These are phyloP conservation scores for Boletus subparvulus DNA, from an alignment of 768 basidiomycete genomes.

Conservation along the genomic window DNA sequence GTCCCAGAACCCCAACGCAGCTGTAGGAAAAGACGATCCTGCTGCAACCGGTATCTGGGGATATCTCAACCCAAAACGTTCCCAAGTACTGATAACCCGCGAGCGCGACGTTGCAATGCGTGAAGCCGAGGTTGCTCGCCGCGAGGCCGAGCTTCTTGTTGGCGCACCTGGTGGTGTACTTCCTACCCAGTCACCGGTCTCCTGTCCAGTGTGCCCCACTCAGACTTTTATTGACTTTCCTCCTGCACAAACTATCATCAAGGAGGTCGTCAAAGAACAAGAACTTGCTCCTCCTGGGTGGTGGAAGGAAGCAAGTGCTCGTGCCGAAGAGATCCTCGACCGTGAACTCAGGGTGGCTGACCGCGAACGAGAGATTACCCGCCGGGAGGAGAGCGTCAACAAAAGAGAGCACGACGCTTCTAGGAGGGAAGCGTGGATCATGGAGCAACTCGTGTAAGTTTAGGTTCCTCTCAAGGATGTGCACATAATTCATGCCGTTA, in stretches of 20 bases:
- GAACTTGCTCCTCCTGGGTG: conserved; percentile 78
- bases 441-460: conserved; percentile 87
- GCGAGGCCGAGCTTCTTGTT: conserved; percentile 81
- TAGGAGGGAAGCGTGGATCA: conserved; percentile 86
- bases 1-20: conserved; percentile 36
- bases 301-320: conserved; percentile 63
- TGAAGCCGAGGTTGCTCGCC: conserved; percentile 85
- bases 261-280: conserved; percentile 84
- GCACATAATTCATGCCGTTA: conserved; percentile 5
- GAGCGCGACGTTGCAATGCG: conserved; percentile 79
- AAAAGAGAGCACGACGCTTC: conserved; percentile 85
- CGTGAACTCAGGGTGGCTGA: conserved; percentile 85
- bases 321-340: conserved; percentile 79
- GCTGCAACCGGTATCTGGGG: conserved; percentile 59
- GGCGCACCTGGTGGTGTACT: conserved; percentile 83
- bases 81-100: conserved; percentile 74
- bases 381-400: conserved; percentile 82
- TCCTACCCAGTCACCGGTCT: conserved; percentile 47
- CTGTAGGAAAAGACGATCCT: conserved; percentile 37
- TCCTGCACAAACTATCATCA: conserved; percentile 78
- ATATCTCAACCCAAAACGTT: conserved; percentile 78
- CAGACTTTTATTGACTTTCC: conserved; percentile 55
- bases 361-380: conserved; percentile 81
- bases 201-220: conserved; percentile 59
- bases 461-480: neutral